Evolutionary conservation across 129 eudicot genomes (phyloP).

Genomic region (Chrysanthemum makinoi): DNA sequence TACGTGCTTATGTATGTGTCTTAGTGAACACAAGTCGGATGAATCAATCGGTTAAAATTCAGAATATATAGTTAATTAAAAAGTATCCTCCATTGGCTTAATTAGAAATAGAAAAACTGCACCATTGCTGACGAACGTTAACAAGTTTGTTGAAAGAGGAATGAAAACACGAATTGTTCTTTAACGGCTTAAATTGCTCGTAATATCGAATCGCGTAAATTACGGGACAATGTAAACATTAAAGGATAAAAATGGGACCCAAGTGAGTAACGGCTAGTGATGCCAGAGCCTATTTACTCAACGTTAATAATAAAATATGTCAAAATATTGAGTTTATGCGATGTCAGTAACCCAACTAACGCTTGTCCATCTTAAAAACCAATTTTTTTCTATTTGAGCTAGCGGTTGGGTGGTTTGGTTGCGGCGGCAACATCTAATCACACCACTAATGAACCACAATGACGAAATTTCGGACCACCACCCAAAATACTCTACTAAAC

Average conservation of each 20-base stretch:
- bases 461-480: no score
- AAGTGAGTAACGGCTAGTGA: conserved; percentile 34
- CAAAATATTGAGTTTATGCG: conserved; percentile 23
- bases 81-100: no score
- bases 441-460: no score
- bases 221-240: conserved; percentile 17
- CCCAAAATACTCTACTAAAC: no score
- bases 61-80: no score
- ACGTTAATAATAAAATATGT: conserved; percentile 10
- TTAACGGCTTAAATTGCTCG: conserved; percentile 26
- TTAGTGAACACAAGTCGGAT: no score
- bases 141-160: neutral
- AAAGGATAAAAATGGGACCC: conserved; percentile 30
- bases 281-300: conserved; percentile 15
- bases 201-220: conserved; percentile 12
- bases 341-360: conserved; percentile 22
- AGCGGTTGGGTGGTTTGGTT: no score
- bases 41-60: no score
- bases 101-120: no score
- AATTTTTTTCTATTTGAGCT: neutral
- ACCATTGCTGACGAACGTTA: conserved; percentile 13
- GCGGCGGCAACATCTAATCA: no score
- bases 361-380: neutral
- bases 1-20: no score
- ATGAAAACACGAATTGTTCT: neutral